Evolutionary conservation across 371 early-diverging fungal genomes (phyloP), one percentile per base, ranked within the genome.

Genomic region (Rhizopus arrhizus): DNA sequence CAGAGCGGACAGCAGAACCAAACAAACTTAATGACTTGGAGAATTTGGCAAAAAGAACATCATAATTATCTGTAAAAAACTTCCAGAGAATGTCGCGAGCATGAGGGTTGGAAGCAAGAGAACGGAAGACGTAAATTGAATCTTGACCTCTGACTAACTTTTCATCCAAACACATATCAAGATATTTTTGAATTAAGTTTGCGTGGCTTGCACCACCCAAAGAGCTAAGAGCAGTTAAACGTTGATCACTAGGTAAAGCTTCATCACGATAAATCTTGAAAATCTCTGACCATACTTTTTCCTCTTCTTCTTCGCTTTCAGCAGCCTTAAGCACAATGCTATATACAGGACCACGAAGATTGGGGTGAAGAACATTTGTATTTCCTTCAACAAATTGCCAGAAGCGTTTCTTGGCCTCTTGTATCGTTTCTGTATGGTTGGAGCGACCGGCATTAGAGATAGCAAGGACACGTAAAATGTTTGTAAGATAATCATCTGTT

Each of bases 81-180:
- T 88, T 69, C 94, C 93, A 94, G 48, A 93, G 69, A 33, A 82
- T 57, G 28, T 86, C 81, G 57, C 91, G 89, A 34, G 86, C 85
- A 47, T 71, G 69, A 60, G 80, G 71, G 71, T 89, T 85, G 56
- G 77, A 62, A n/a, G 83, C 76, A 33, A 91, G 72, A 43, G 75
- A 73, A 60, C 76, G 43, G 57, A 84, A 71, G 12, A 84, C 82
- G 59, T 85, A 86, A 64, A 87, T 73, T 56, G 91, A 83, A 66
- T 98, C 98, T 71, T 96, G 95, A 5, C 85, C 81, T 56, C 92
- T 80, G 35, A 97, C 91, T 51, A 86, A 69, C 4, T 85, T 81
- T 11, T 81, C 74, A 67, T 90, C 81, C 61, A 94, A 64, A 22
- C 84, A 78, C 70, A 91, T 86, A 6, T 86, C 79, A 15, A 93